These are phyloP conservation scores for Protomyces pachydermus DNA, from an alignment of 1,139 yeast genomes.

Conservation along the genomic window DNA sequence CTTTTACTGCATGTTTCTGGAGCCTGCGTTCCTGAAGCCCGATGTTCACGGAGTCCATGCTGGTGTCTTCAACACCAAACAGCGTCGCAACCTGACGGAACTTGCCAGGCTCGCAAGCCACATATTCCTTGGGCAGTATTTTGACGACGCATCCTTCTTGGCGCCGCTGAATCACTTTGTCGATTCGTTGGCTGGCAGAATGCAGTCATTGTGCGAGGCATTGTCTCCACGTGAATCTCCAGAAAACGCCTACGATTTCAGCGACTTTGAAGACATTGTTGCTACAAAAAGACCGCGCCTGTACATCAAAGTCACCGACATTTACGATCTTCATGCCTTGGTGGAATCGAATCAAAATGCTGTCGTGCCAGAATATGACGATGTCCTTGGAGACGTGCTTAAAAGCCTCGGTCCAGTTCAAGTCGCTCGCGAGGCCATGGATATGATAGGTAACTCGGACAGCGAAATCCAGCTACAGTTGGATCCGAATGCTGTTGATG, in stretches of 20 bases:
- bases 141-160: slow-evolving; percentile 61
- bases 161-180: slow-evolving; percentile 78
- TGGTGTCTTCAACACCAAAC: slow-evolving; percentile 37
- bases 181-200: slow-evolving; percentile 47
- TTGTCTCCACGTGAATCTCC: slow-evolving; percentile 37
- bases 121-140: slow-evolving; percentile 61
- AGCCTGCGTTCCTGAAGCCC: slow-evolving; percentile 64
- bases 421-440: slow-evolving; percentile 38
- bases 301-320: slow-evolving; percentile 58
- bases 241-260: slow-evolving; percentile 58
- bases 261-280: slow-evolving; percentile 66
- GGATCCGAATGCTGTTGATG: slow-evolving; percentile 43
- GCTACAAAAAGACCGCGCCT: slow-evolving; percentile 62
- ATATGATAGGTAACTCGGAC: slow-evolving; percentile 14
- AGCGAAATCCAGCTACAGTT: slow-evolving; percentile 42
- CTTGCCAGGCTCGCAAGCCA: slow-evolving; percentile 61
- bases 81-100: slow-evolving; percentile 53
- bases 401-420: slow-evolving; percentile 46
- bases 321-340: slow-evolving; percentile 57
- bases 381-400: slow-evolving; percentile 51
- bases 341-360: slow-evolving; percentile 51
- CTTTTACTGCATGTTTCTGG: slow-evolving; percentile 57
- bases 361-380: slow-evolving; percentile 48
- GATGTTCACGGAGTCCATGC: slow-evolving; percentile 57
- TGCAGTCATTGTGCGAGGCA: slow-evolving; percentile 45